A percentile compares a stretch with the other conserved stretches of the same genome.
These are phyloP conservation scores for Mycena rosella DNA, from an alignment of 768 basidiomycete species.

Conservation along the genomic window DNA sequence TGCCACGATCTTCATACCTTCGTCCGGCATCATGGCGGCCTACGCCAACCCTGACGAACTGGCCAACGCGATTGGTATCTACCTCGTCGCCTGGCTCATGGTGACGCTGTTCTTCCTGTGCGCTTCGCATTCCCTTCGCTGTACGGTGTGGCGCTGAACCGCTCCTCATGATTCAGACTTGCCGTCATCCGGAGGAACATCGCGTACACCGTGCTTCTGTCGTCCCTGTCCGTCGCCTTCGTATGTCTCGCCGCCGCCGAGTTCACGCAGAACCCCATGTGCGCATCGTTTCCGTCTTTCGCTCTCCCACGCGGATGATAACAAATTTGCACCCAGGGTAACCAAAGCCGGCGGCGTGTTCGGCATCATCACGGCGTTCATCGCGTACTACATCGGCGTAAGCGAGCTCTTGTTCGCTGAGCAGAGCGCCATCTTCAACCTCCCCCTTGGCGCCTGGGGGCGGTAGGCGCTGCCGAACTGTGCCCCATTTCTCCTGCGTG, in stretches of 20 bases:
- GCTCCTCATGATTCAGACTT: conserved; percentile 42
- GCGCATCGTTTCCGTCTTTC: conserved; percentile 36
- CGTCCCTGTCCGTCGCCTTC: conserved; percentile 55
- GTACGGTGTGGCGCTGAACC: neutral
- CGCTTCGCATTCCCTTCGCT: conserved; percentile 39
- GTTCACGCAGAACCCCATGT: conserved; percentile 47
- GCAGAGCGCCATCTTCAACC: conserved; percentile 50
- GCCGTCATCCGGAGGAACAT: conserved; percentile 54
- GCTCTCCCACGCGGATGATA: neutral
- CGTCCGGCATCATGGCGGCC: conserved; percentile 66
- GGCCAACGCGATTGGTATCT: conserved; percentile 73
- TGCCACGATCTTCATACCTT: conserved; percentile 75
- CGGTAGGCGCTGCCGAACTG: neutral
- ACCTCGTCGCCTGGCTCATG: conserved; percentile 75
- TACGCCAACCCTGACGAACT: conserved; percentile 60
- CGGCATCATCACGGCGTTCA: conserved; percentile 59
- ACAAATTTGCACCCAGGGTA: conserved; percentile 37
- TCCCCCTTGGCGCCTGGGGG: conserved; percentile 59
- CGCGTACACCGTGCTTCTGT: conserved; percentile 55
- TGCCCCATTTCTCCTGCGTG: neutral
- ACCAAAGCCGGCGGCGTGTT: conserved; percentile 59
- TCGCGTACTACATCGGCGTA: conserved; percentile 64
- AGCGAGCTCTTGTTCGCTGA: conserved; percentile 58
- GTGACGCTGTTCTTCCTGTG: conserved; percentile 75
- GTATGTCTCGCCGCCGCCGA: conserved; percentile 56